These are phyloP conservation scores for Gnaphalium uliginosum DNA, from an alignment of 129 eudicot species.

Conservation along the genomic window DNA sequence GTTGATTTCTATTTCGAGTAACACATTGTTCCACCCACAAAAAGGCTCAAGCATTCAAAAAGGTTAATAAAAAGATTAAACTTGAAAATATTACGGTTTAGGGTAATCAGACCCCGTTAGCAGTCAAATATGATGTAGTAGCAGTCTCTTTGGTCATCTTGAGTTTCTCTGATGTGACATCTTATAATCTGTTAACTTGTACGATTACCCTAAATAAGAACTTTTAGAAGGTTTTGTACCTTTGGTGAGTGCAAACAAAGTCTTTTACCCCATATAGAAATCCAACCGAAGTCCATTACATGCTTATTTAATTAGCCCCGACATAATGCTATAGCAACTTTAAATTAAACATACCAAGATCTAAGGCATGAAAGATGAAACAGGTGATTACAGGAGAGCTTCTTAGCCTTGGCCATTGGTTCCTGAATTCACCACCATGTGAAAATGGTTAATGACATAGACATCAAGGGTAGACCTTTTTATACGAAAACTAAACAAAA, in stretches of 20 bases:
- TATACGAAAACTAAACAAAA: not conserved
- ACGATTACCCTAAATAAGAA: not conserved
- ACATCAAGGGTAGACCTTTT: not conserved
- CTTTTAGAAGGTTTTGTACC: not conserved
- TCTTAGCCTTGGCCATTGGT: conserved; percentile 99
- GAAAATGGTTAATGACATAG: conserved; percentile 17
- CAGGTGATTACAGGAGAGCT: conserved; percentile 88
- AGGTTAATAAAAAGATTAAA: not conserved
- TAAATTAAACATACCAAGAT: conserved; percentile 65
- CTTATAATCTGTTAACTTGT: not conserved
- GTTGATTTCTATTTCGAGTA: not conserved
- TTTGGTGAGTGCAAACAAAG: not conserved
- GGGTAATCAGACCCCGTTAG: not conserved
- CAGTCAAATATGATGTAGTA: not conserved
- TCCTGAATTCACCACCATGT: conserved; percentile 47
- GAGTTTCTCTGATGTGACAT: not conserved
- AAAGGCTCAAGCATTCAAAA: too few relatives aligned
- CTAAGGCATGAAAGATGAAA: conserved; percentile 93
- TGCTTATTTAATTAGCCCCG: not conserved
- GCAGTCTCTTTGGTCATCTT: not conserved
- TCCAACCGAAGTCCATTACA: not conserved
- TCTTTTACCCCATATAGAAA: not conserved
- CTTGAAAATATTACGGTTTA: too few relatives aligned
- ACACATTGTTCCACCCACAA: too few relatives aligned
- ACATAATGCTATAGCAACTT: not conserved